Conservation (phyloP, 495 filamentous ascomycete species). For the Podospora conica region DNA sequence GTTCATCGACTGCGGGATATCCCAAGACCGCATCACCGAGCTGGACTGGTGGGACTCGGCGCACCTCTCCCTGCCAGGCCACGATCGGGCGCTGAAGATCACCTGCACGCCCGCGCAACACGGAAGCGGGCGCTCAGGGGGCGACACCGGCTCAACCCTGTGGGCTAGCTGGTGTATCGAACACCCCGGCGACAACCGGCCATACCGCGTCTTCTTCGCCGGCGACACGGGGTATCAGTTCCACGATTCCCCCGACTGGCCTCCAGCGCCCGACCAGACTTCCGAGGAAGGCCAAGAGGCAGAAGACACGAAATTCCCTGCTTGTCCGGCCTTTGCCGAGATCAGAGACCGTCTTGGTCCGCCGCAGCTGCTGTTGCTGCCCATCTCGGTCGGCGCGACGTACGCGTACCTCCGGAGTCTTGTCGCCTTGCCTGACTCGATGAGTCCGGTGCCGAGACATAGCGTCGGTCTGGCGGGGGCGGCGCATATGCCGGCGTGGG, state of each 20-base stretch:
- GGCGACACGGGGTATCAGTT: slow-evolving; percentile 32
- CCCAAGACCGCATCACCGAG: slow-evolving; percentile 36
- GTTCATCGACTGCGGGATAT: slow-evolving; percentile 37
- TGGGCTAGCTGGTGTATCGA: slow-evolving; percentile 52
- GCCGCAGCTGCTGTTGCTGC: slow-evolving; percentile 24
- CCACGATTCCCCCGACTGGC: slow-evolving; percentile 23
- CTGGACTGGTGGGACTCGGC: slow-evolving; percentile 51
- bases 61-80: slow-evolving; percentile 13
- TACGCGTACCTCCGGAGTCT: slow-evolving; percentile 27
- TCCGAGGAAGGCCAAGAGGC: neutral
- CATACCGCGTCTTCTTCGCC: slow-evolving; percentile 24
- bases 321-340: slow-evolving; percentile 25
- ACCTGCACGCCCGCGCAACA: slow-evolving; percentile 43
- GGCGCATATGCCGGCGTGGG: slow-evolving; percentile 32
- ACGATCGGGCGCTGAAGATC: slow-evolving; percentile 25
- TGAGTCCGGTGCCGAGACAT: slow-evolving; percentile 25
- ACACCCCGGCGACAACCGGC: neutral
- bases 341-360: slow-evolving; percentile 19
- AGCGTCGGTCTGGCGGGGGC: slow-evolving; percentile 18
- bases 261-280: slow-evolving; percentile 13
- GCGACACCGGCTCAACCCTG: slow-evolving; percentile 32
- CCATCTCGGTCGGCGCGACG: slow-evolving; percentile 25
- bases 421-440: slow-evolving; percentile 20
- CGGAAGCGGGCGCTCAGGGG: slow-evolving; percentile 31
- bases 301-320: slow-evolving; percentile 14